Base-by-base conservation (phyloP, 2,329 filamentous ascomycete species). In the Colletotrichum echinochloae region DNA sequence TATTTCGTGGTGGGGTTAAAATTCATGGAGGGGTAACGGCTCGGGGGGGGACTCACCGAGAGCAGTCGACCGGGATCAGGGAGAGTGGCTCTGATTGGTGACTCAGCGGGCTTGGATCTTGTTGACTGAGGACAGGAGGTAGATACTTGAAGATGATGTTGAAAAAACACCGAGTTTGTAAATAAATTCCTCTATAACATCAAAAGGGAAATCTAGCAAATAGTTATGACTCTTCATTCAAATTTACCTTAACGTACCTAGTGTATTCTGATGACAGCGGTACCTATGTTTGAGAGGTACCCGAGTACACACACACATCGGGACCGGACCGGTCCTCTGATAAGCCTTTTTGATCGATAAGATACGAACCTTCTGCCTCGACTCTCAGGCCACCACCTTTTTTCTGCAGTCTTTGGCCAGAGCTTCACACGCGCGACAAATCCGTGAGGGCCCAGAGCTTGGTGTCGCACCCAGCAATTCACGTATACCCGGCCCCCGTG, bases 401-500 rank as follows among this genome's bases (percentile, higher is more conserved):
- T 70, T 71, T 71, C 66, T 71, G 60, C 69, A 60, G 39, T 33
- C 59, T 60, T 56, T 39, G 57, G 66, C 54, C 57, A 71, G 63
- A 63, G 62, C 67, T 71, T 62, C 59, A 52, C 35, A 57, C 60
- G 51, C 60, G 51, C 60, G 62, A 67, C 4, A 60, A 55, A 33
- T 7, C 12, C 23, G 62, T 28, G 49, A 65, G 54, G 52, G 3
- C 41, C 33, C 2, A 44, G 41, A 44, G 54, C 6, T 37, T 33
- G 71, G 54, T 54, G 60, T 37, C 37, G 66, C 39, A 64, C 39
- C 72, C 54, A n/a, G 18, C 26, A 54, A 28, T 71, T 44, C 72
- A 74, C 75, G 72, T 67, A 73, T 73, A 68, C 69, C 72, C 62
- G 69, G 60, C 75, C 69, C 70, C 60, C 71, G 59, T 51, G 59